Conservation (phyloP, 1,139 yeast genomes). For the Wickerhamomyces sp. region DNA sequence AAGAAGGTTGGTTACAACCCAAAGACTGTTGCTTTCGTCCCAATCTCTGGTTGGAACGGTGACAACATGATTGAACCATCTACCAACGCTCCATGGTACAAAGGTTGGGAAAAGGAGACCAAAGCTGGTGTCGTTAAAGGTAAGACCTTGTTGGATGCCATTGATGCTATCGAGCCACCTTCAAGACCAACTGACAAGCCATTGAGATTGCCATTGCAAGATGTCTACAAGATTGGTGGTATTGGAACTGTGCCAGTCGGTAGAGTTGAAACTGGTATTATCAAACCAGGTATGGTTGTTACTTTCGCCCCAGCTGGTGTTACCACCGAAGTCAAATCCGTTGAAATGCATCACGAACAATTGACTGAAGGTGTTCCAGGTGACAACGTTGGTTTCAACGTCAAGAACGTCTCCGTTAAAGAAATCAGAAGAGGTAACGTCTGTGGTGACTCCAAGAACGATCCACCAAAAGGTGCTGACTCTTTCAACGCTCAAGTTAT, state of each 20-base stretch:
- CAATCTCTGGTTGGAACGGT: slow-evolving; percentile 97
- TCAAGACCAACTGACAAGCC: slow-evolving; percentile 85
- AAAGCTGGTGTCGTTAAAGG: slow-evolving; percentile 74
- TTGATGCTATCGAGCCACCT: slow-evolving; percentile 84
- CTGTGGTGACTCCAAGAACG: slow-evolving; percentile 93
- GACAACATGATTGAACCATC: slow-evolving; percentile 85
- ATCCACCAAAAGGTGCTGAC: slow-evolving; percentile 80
- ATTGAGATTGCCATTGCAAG: slow-evolving; percentile 87
- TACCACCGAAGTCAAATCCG: slow-evolving; percentile 90
- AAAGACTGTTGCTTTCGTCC: slow-evolving; percentile 85
- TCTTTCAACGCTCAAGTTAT: slow-evolving; percentile 88
- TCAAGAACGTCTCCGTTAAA: slow-evolving; percentile 90
- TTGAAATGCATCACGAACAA: slow-evolving; percentile 92
- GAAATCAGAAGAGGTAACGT: slow-evolving; percentile 95
- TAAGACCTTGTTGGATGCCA: slow-evolving; percentile 85
- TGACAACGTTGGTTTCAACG: slow-evolving; percentile 95
- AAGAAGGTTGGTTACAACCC: slow-evolving; percentile 76
- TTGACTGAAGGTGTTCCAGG: slow-evolving; percentile 84
- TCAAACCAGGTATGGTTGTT: slow-evolving; percentile 89
- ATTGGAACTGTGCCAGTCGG: slow-evolving; percentile 94
- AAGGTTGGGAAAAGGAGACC: slow-evolving; percentile 85
- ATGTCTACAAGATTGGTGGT: slow-evolving; percentile 93
- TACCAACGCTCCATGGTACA: slow-evolving; percentile 82
- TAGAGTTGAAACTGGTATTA: slow-evolving; percentile 89
- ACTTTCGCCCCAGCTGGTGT: slow-evolving; percentile 91